Base-by-base conservation (phyloP, 2,329 filamentous ascomycete species). In the Diplodia intermedia region DNA sequence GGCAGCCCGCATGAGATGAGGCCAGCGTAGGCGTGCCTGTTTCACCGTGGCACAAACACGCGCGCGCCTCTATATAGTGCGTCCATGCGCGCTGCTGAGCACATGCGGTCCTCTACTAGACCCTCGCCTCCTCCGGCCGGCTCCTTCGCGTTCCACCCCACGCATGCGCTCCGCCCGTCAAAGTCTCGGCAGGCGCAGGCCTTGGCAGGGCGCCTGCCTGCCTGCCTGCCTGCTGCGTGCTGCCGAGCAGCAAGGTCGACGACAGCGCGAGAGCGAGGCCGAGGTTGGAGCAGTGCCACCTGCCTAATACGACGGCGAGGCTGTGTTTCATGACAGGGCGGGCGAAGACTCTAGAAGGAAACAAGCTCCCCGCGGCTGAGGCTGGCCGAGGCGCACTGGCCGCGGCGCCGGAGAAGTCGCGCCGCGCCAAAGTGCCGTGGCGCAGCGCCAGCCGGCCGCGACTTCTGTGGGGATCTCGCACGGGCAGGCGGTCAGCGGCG, bases 271-370 rank as follows among this genome's bases (percentile, higher is more conserved):
- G 50, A 14, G 7, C 40, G 40, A 33, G 56, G 43, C 47, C 11
- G 43, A 18, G 36, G 38, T 29, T 49, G 40, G 20, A 26, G 20
- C 36, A 18, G 20, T 11, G 26, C 5, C 23, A 50, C 57, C 57
- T 62, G 40, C 57, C 57, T 9, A 33, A 50, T 26, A 26, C 26
- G 8, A 33, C 9, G 36, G 55, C 12, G 54, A 38, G 14, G 54
- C 55, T 38, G 36, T 26, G 55, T 49, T 49, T 62, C 43, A 62
- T 62, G 57, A 62, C 57, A 29, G 56, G 36, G 36, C 29, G 40
- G 47, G 60, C 60, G 60, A 63, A 63, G 43, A 52, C 60, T 63
- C 60, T 63, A 63, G 60, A 63, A 63, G 60, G 60, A 52, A 63
- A 63, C 38, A 52, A 50, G 60, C 60, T 62, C 57, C 20, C 40